These are phyloP conservation scores for Tylopilus sp. DNA, from an alignment of 768 basidiomycete genomes.

Conservation along the genomic window DNA sequence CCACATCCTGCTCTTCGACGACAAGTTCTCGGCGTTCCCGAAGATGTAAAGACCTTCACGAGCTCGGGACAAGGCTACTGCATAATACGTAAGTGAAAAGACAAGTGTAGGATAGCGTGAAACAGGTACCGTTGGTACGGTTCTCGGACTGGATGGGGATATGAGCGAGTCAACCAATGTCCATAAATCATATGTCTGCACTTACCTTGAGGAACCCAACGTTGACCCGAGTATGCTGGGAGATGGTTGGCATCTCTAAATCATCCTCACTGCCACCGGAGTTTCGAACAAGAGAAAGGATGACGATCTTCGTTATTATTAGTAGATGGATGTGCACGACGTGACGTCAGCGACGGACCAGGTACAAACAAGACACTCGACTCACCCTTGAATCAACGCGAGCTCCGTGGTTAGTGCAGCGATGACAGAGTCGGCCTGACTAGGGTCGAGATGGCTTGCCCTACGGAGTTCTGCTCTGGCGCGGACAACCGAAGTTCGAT, in stretches of 20 bases:
- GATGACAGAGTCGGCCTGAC: slow-evolving; percentile 69
- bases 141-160: slow-evolving; percentile 45
- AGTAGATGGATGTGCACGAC: not conserved
- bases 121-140: slow-evolving; percentile 47
- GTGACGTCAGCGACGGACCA: not conserved
- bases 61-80: slow-evolving; percentile 72
- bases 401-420: slow-evolving; percentile 58
- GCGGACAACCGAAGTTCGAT: slow-evolving; percentile 41
- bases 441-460: slow-evolving; percentile 59
- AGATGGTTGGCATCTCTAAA: slow-evolving; percentile 14
- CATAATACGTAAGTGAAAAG: slow-evolving; percentile 1
- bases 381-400: slow-evolving; percentile 69
- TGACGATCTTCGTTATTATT: slow-evolving; percentile 48
- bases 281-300: slow-evolving; percentile 73
- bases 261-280: slow-evolving; percentile 46
- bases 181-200: not conserved
- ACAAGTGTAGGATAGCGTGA: too few relatives aligned
- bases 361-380: not conserved
- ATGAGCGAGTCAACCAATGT: not conserved
- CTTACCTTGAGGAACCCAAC: slow-evolving; percentile 76
- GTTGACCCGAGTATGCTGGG: slow-evolving; percentile 25
- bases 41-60: slow-evolving; percentile 71
- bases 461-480: slow-evolving; percentile 45
- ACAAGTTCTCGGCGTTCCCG: slow-evolving; percentile 59
- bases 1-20: slow-evolving; percentile 57